Base-by-base conservation (phyloP, 352 stramenopile genomes). In the Phytopythium cucurbitacearum region DNA sequence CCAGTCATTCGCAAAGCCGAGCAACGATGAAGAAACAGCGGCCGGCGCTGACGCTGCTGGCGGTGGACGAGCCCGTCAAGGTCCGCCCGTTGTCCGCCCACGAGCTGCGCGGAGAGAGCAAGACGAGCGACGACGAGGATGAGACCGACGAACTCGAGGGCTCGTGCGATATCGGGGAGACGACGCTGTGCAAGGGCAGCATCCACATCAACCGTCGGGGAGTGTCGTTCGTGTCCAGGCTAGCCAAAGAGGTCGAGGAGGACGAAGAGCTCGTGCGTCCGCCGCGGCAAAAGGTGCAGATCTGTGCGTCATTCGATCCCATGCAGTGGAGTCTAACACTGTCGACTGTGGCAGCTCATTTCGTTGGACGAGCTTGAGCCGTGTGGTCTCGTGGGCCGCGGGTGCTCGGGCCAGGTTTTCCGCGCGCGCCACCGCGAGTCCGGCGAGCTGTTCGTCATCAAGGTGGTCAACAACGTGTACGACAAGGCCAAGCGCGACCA, bases 121-220 rank as follows among this genome's bases (percentile, higher is more conserved):
- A 65, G 32, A 6, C 32, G 12, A 39, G 9, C 6, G 35, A 48
- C 7, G 41, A 64, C 7, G 66, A 67, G 4, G 48, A 64, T 7
- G 56, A 72, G 3, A 50, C 69, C 2, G 75, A 89, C 36, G 71
- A 67, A 16, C 69, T 89, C 12, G 79, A 89, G 46, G 66, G 62
- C 34, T 89, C 79, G 12, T 89, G 79, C 37, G 74, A 89, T 35
- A 89, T 89, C 35, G 79, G 79, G 34, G 79, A 90, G 68, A 90
- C 76, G 16, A 85, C 75, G 36, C 51, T 90, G 21, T 72, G 79
- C 38, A 90, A 90, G 60, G 75, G 73, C 7, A 59, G 53, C 33
- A 73, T 90, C 32, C 67, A 73, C 36, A 90, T 90, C 67, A 90
- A 84, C 51, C 69, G 67, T 52, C 66, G 65, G 2, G 77, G 77